Evolutionary conservation across 1,284 basidiomycete genomes (phyloP).

Genomic region (Trichosporon ovoides): DNA sequence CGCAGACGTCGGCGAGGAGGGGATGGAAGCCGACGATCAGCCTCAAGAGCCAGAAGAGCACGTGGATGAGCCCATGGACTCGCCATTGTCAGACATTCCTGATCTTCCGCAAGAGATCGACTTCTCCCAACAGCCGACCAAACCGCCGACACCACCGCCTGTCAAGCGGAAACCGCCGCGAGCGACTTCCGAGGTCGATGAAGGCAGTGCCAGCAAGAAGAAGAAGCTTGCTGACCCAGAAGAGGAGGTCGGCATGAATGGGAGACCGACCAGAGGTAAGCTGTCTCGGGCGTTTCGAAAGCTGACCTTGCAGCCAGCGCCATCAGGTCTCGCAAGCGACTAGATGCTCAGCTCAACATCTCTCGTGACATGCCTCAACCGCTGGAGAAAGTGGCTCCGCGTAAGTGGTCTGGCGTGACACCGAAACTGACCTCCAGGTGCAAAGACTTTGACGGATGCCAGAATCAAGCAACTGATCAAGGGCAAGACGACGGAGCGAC

Average conservation of each 20-base stretch:
- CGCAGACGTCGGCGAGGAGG: background rate
- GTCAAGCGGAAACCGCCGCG: background rate
- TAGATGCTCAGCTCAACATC: slow-evolving; percentile 19
- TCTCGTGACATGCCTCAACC: slow-evolving; percentile 15
- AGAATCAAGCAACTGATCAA: slow-evolving; percentile 23
- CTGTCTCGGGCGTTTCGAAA: background rate
- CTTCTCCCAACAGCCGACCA: background rate
- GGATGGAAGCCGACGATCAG: background rate
- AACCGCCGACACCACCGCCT: background rate
- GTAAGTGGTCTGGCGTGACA: slow-evolving; percentile 14
- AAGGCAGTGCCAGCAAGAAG: background rate
- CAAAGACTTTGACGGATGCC: slow-evolving; percentile 22
- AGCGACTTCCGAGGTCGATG: background rate
- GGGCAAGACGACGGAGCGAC: slow-evolving; percentile 34
- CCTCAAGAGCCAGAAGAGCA: slow-evolving; percentile 10
- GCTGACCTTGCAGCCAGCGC: slow-evolving; percentile 1
- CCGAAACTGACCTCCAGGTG: slow-evolving; percentile 6
- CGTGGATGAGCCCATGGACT: slow-evolving; percentile 8
- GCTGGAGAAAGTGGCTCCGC: slow-evolving; percentile 28
- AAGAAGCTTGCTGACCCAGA: background rate
- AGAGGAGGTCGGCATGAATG: background rate
- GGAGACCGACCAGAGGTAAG: background rate
- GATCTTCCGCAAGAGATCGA: slow-evolving; percentile 4
- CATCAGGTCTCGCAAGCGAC: slow-evolving; percentile 13
- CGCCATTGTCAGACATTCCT: background rate